phyloP scores from a whole-genome alignment of 148 eudicot genomes.

The Salicornia ramosissima region DNA sequence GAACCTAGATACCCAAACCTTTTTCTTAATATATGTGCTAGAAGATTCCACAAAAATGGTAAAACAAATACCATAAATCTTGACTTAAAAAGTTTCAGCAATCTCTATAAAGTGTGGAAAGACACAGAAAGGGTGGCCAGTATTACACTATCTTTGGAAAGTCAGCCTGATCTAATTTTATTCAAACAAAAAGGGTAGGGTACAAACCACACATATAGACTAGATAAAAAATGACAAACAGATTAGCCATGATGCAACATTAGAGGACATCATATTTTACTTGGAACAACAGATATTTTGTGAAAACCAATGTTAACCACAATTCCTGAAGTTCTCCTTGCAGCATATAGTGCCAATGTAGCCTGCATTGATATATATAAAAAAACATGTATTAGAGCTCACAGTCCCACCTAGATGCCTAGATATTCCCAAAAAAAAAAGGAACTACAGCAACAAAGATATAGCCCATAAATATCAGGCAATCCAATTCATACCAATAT shows the following conservation, averaged over 20 bases:
- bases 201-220: not conserved
- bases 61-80: no score
- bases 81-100: not conserved
- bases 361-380: constrained; percentile 43
- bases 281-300: constrained; percentile 85
- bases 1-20: no score
- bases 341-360: constrained; percentile 81
- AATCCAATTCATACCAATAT: not conserved
- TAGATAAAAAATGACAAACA: not conserved
- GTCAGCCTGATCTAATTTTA: not conserved
- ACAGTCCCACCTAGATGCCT: not conserved
- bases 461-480: not conserved
- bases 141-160: not conserved
- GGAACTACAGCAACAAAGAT: not conserved
- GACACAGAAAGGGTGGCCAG: not conserved
- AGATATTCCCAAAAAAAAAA: not conserved
- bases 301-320: constrained; percentile 91
- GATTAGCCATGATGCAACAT: not conserved
- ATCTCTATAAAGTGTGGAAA: not conserved
- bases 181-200: not conserved
- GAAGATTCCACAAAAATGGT: not conserved
- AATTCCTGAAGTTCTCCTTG: constrained; percentile 78
- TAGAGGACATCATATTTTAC: constrained; percentile 33
- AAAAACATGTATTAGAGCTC: not conserved
- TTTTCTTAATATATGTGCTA: not conserved